Evolutionary conservation across 2,329 filamentous ascomycete species (phyloP).

Genomic region (Aureobasidium sp.): DNA sequence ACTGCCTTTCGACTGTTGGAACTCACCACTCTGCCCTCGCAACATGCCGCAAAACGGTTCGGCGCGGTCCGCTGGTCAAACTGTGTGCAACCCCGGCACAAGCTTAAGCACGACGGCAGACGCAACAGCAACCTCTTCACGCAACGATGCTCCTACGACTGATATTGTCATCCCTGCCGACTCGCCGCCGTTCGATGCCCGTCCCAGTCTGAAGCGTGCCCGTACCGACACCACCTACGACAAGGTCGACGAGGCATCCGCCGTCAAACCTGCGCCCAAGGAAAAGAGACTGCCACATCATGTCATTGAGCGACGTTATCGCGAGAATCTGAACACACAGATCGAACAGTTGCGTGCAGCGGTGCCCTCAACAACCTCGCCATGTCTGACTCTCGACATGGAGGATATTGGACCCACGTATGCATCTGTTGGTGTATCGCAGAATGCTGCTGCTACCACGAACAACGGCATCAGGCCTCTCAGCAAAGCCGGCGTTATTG

Average conservation of each 20-base stretch:
- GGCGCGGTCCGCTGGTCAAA: conserved; percentile 15
- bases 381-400: conserved; percentile 34
- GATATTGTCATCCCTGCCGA: conserved; percentile 9
- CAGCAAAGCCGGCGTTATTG: conserved; percentile 40
- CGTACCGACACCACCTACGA: conserved; percentile 3
- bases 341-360: conserved; percentile 37
- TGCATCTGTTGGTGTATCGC: neutral
- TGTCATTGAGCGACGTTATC: conserved; percentile 41
- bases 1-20: conserved; percentile 17
- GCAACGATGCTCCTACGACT: conserved; percentile 1
- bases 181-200: conserved; percentile 9
- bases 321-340: conserved; percentile 41
- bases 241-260: neutral
- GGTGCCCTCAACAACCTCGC: conserved; percentile 32
- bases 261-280: conserved; percentile 1
- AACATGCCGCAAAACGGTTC: conserved; percentile 14
- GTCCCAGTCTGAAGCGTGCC: conserved; percentile 10
- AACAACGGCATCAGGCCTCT: conserved; percentile 33
- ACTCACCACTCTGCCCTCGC: conserved; percentile 17
- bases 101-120: neutral
- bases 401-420: conserved; percentile 31
- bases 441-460: neutral
- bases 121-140: neutral
- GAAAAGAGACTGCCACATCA: conserved; percentile 29
- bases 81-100: conserved; percentile 7